Evolutionary conservation across 1,284 basidiomycete species (phyloP).

Genomic region (Tilletia horrida): DNA sequence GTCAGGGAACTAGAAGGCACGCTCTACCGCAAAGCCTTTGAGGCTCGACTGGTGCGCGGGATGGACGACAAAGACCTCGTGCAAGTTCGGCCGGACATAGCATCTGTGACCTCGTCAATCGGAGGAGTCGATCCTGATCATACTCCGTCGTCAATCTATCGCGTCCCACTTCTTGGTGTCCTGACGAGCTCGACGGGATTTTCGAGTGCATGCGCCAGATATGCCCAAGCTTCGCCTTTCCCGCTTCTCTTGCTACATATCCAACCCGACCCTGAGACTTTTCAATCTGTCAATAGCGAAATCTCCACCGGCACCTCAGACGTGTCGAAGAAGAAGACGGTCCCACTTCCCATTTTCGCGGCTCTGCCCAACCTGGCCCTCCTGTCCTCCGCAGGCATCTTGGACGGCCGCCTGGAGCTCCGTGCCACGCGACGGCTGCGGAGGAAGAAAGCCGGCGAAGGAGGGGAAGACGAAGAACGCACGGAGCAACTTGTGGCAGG

Average conservation of each 20-base stretch:
- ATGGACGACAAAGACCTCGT: not conserved
- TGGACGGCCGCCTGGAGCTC: conserved; percentile 1
- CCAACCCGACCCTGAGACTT: not conserved
- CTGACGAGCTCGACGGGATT: not conserved
- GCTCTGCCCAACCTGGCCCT: conserved; percentile 2
- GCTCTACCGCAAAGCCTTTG: conserved; percentile 3
- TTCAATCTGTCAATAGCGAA: not conserved
- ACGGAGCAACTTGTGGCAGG: not conserved
- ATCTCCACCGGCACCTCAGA: not conserved
- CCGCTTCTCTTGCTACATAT: conserved; percentile 10
- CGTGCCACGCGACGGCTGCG: conserved; percentile 2
- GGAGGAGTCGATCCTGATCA: not conserved
- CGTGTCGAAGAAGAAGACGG: not conserved
- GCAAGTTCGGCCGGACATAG: not conserved
- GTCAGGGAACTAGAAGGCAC: not conserved
- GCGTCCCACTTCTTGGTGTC: conserved; percentile 5
- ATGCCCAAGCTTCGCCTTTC: conserved; percentile 2
- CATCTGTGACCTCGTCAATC: not conserved
- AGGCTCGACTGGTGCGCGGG: not conserved
- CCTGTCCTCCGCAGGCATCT: not conserved
- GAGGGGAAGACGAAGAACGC: not conserved
- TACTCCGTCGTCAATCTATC: not conserved
- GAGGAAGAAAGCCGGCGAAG: not conserved
- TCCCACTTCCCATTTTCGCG: not conserved
- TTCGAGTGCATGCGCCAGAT: conserved; percentile 6